These are phyloP conservation scores for Penicillium sp. DNA, from an alignment of 2,329 filamentous ascomycete genomes.

Conservation along the genomic window DNA sequence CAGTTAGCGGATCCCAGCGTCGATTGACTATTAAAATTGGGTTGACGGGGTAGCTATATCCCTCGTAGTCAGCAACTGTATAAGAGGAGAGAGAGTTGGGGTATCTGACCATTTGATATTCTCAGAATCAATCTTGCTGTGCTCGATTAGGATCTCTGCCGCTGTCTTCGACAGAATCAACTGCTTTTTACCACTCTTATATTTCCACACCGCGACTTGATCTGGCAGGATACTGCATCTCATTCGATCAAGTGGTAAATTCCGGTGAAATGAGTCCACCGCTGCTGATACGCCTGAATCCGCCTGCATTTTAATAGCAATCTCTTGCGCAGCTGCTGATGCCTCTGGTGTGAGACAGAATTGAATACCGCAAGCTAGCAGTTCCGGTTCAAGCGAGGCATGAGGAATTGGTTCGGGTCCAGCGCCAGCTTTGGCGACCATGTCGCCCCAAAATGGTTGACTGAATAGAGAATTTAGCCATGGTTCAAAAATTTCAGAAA, in stretches of 20 bases:
- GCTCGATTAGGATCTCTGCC: slow-evolving; percentile 28
- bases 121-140: slow-evolving; percentile 23
- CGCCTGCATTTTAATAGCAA: slow-evolving; percentile 44
- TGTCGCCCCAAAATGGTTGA: slow-evolving; percentile 60
- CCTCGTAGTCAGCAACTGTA: background rate
- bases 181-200: slow-evolving; percentile 12
- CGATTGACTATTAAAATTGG: slow-evolving; percentile 39
- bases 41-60: slow-evolving; percentile 30
- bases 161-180: slow-evolving; percentile 30
- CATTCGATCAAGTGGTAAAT: slow-evolving; percentile 32
- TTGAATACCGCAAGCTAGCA: slow-evolving; percentile 51
- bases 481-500: background rate
- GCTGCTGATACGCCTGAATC: slow-evolving; percentile 49
- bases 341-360: slow-evolving; percentile 48
- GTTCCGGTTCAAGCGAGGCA: slow-evolving; percentile 49
- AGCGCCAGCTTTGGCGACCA: slow-evolving; percentile 55
- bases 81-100: background rate
- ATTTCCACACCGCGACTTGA: slow-evolving; percentile 31
- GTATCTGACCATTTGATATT: slow-evolving; percentile 26
- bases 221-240: slow-evolving; percentile 29
- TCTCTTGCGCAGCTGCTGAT: slow-evolving; percentile 39
- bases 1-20: slow-evolving; percentile 39
- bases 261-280: slow-evolving; percentile 51
- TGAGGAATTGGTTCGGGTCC: slow-evolving; percentile 55
- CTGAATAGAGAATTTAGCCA: slow-evolving; percentile 11